These are phyloP conservation scores for Tricholoma flavovirens DNA, from an alignment of 768 basidiomycete species.

Conservation along the genomic window DNA sequence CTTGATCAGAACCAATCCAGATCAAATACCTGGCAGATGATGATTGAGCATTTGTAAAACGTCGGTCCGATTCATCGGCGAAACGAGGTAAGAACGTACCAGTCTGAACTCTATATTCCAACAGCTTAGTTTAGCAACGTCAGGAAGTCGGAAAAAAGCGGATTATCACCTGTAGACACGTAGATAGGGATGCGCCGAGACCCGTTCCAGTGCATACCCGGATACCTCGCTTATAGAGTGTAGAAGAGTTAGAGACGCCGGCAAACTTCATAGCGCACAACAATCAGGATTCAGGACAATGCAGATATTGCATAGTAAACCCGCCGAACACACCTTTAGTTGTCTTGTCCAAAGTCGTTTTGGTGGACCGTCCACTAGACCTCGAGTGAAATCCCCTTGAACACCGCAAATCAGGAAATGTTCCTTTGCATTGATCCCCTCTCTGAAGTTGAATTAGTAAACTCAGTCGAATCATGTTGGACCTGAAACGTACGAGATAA, in stretches of 20 bases:
- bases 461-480: not conserved
- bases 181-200: conserved; percentile 73
- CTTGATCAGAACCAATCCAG: conserved; percentile 79
- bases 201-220: conserved; percentile 81
- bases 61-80: not conserved
- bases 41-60: conserved; percentile 13
- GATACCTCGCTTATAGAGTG: conserved; percentile 73
- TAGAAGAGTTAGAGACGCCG: conserved; percentile 76
- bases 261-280: conserved; percentile 46
- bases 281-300: not conserved
- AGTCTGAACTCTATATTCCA: conserved; percentile 36
- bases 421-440: conserved; percentile 65
- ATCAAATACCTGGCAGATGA: conserved; percentile 56
- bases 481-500: conserved; percentile 48
- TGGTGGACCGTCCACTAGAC: conserved; percentile 66
- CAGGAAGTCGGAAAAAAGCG: not conserved
- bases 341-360: conserved; percentile 73
- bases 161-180: conserved; percentile 56
- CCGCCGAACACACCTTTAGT: conserved; percentile 50
- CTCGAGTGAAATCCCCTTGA: conserved; percentile 74
- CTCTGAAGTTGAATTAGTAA: conserved; percentile 33
- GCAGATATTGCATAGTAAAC: not conserved
- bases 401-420: conserved; percentile 82
- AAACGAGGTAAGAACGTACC: conserved; percentile 34
- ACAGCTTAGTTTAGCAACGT: not conserved